Conservation (phyloP, 208 protist genomes). For the Crithidia bombi region DNA sequence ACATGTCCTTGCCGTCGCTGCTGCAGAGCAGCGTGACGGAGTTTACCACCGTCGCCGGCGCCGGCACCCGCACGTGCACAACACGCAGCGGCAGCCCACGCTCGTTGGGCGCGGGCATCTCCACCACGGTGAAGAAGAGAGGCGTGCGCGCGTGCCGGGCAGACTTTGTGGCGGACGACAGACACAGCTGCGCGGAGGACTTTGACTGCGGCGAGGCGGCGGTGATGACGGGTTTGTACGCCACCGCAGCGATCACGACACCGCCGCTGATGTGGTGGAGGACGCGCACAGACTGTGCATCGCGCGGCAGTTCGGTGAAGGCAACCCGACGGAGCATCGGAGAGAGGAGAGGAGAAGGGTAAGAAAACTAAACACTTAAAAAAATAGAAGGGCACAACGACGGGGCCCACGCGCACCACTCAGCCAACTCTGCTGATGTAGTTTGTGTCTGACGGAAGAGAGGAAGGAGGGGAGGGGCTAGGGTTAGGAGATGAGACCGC, state of each 20-base stretch:
- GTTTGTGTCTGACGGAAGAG: too few relatives aligned
- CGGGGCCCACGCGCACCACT: too few relatives aligned
- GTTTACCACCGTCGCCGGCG: constrained; percentile 20
- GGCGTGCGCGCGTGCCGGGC: background rate
- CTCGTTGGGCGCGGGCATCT: constrained; percentile 42
- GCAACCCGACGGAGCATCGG: constrained; percentile 41
- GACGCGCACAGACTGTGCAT: constrained; percentile 30
- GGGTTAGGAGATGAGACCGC: too few relatives aligned
- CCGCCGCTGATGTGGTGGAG: constrained; percentile 39
- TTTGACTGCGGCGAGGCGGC: background rate
- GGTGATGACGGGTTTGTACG: constrained; percentile 3
- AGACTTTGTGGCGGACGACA: too few relatives aligned
- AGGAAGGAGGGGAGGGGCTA: too few relatives aligned
- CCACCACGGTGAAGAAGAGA: constrained; percentile 41
- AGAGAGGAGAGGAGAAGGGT: background rate
- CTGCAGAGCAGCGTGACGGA: constrained; percentile 37
- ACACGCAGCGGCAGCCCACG: constrained; percentile 30
- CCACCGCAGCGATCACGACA: constrained; percentile 42
- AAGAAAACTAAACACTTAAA: background rate
- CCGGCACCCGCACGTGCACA: constrained; percentile 40
- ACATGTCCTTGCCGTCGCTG: constrained; percentile 45
- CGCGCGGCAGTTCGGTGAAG: constrained; percentile 30
- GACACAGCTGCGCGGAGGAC: background rate
- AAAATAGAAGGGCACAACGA: too few relatives aligned
- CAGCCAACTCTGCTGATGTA: too few relatives aligned